These are phyloP conservation scores for Rhytidiadelphus loreus DNA, from an alignment of 225 moss, liverwort and hornwort species.

Conservation along the genomic window DNA sequence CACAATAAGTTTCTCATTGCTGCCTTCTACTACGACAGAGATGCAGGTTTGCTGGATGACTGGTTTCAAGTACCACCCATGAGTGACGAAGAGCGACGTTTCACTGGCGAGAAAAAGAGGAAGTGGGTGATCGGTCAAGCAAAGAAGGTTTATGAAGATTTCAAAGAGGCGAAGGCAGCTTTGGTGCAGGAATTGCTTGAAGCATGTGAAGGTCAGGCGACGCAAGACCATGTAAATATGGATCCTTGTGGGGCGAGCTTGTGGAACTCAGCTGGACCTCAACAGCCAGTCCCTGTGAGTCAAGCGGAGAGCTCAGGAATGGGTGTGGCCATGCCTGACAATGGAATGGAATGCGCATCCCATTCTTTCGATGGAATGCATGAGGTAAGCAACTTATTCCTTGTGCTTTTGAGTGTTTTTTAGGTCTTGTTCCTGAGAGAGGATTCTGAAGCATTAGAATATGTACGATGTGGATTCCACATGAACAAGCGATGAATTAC, in stretches of 20 bases:
- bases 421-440: neutral
- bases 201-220: neutral
- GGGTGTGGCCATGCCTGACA: neutral
- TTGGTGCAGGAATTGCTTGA: no score
- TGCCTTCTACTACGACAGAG: neutral
- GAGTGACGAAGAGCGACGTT: neutral
- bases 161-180: neutral
- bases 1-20: neutral
- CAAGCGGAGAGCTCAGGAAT: neutral
- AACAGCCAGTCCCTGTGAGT: neutral
- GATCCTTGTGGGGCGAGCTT: neutral
- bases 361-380: neutral
- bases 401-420: no score
- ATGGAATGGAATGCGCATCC: neutral
- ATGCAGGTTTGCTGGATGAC: no score
- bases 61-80: neutral
- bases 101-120: neutral
- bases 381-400: neutral
- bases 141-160: neutral
- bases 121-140: neutral
- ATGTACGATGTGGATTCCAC: neutral
- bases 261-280: neutral
- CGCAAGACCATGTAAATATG: neutral
- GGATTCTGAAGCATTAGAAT: neutral
- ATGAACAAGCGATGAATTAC: neutral